These are phyloP conservation scores for Ogataea trehalophila DNA, from an alignment of 805 yeast genomes.

Conservation along the genomic window DNA sequence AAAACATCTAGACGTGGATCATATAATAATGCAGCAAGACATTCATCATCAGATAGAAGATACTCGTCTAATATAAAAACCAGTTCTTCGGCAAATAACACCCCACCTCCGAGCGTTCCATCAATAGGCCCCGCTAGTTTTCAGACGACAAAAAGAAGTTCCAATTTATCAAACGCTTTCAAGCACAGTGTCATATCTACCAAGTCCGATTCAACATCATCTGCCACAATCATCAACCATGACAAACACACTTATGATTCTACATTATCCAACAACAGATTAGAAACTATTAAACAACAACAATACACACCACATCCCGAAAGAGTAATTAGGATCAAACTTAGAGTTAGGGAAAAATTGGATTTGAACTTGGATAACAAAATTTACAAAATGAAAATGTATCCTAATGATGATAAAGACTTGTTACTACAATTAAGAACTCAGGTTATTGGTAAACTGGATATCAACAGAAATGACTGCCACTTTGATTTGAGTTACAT, in stretches of 20 bases:
- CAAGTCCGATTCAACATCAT: conserved; percentile 3
- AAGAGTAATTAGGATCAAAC: conserved; percentile 11
- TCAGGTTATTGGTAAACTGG: conserved; percentile 18
- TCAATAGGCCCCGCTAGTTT: conserved; percentile 15
- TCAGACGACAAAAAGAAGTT: not conserved
- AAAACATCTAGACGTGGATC: conserved; percentile 20
- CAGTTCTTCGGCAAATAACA: conserved; percentile 16
- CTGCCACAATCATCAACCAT: conserved; percentile 11
- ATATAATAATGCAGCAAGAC: conserved; percentile 6
- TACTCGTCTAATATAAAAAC: conserved; percentile 6
- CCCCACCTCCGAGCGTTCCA: conserved; percentile 15
- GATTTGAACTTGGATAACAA: conserved; percentile 17
- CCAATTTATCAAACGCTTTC: not conserved
- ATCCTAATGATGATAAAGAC: conserved; percentile 6
- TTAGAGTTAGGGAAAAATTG: conserved; percentile 18
- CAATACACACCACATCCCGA: not conserved
- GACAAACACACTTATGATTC: not conserved
- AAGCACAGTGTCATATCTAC: not conserved
- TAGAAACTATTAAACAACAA: too few relatives aligned
- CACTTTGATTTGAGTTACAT: conserved; percentile 31
- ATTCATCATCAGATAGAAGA: conserved; percentile 7
- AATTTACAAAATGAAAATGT: conserved; percentile 22
- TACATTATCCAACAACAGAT: not conserved
- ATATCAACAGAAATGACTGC: conserved; percentile 16
- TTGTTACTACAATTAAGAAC: conserved; percentile 9